Conservation (phyloP, 345 rosid species). For the Dipteronia sinensis region DNA sequence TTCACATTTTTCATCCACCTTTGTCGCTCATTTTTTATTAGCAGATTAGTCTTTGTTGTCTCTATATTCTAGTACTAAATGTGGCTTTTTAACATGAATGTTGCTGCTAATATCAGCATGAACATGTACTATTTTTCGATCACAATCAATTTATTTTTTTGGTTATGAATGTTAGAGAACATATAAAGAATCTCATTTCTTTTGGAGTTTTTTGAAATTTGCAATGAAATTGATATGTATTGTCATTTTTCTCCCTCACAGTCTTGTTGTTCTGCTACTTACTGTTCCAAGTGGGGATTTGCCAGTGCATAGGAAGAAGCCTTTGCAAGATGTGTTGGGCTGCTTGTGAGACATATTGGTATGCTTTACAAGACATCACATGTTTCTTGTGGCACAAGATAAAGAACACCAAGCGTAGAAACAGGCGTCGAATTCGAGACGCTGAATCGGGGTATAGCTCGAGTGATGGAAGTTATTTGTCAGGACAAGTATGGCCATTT, state of each 20-base stretch:
- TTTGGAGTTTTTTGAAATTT: neutral
- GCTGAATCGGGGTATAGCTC: slow-evolving; percentile 35
- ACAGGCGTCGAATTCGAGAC: slow-evolving; percentile 39
- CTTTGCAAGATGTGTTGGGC: slow-evolving; percentile 77
- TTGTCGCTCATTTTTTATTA: neutral
- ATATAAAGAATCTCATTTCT: neutral
- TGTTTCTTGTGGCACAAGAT: slow-evolving; percentile 57
- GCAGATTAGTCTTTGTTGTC: neutral
- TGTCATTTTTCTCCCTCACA: slow-evolving; percentile 25
- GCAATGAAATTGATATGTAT: too few species aligned
- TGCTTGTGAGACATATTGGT: slow-evolving; percentile 60
- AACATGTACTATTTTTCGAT: neutral
- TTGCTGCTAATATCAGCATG: neutral
- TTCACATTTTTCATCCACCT: neutral
- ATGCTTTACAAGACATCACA: slow-evolving; percentile 41
- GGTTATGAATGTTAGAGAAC: neutral
- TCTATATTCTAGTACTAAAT: neutral
- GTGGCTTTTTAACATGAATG: neutral
- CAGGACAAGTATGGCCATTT: slow-evolving; percentile 8
- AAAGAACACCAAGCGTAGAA: slow-evolving; percentile 41
- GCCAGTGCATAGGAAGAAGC: slow-evolving; percentile 65
- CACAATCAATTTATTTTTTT: neutral
- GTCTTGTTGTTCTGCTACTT: slow-evolving; percentile 69
- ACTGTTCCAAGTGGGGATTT: slow-evolving; percentile 71
- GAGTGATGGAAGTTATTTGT: slow-evolving; percentile 28